Conservation (phyloP, 106 monocot genomes). For the Dendrobium huoshanense region DNA sequence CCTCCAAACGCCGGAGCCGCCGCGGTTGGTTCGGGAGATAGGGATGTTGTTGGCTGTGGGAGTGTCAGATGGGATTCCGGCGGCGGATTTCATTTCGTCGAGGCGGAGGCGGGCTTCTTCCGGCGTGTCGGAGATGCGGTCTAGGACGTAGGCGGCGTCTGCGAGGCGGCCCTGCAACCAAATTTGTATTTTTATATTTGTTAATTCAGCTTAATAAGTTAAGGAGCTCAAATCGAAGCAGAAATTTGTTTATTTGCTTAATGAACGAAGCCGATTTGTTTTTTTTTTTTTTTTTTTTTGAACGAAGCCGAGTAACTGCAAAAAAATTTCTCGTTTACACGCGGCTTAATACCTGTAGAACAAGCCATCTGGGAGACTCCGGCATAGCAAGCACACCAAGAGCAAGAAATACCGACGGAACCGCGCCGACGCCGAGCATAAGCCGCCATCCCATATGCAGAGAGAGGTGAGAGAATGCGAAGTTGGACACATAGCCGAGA, state of each 20-base stretch:
- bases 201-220: too few relatives aligned
- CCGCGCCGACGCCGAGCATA: constrained; percentile 22
- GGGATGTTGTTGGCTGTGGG: neutral
- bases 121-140: constrained; percentile 27
- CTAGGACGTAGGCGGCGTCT: constrained; percentile 38
- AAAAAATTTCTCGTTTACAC: too few relatives aligned
- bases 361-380: constrained; percentile 54
- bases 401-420: constrained; percentile 12
- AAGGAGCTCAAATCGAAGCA: too few relatives aligned
- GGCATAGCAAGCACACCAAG: constrained; percentile 39
- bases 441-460: constrained; percentile 13
- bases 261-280: too few relatives aligned
- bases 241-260: too few relatives aligned
- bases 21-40: constrained; percentile 12
- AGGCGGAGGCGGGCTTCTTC: constrained; percentile 40
- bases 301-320: too few relatives aligned
- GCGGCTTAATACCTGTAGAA: constrained; percentile 27
- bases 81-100: constrained; percentile 30
- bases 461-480: constrained; percentile 8
- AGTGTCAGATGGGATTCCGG: constrained; percentile 28
- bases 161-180: constrained; percentile 28
- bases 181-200: too few relatives aligned
- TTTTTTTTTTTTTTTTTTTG: too few relatives aligned
- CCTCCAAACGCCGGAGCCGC: constrained; percentile 53
- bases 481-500: constrained; percentile 27